phyloP scores from a whole-genome alignment of 2,329 filamentous ascomycete species.

The Calonectria honghensis region DNA sequence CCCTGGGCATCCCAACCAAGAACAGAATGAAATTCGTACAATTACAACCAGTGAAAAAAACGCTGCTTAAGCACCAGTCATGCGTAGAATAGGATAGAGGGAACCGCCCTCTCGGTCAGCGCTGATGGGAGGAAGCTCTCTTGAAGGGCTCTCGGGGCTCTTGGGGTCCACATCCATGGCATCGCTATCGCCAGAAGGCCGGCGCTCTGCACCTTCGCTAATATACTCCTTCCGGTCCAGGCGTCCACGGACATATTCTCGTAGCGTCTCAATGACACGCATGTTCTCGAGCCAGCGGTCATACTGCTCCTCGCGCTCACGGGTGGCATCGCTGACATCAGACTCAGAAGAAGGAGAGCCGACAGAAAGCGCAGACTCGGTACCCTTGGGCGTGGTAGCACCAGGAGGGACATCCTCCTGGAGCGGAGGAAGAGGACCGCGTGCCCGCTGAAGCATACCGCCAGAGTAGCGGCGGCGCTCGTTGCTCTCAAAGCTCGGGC shows the following conservation, averaged over 20 bases:
- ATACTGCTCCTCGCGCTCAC: conserved; percentile 77
- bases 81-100: conserved; percentile 64
- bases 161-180: conserved; percentile 62
- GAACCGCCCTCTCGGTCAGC: conserved; percentile 57
- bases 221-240: conserved; percentile 75
- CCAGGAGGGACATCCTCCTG: conserved; percentile 63
- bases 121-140: conserved; percentile 48
- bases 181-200: conserved; percentile 51
- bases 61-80: conserved; percentile 58
- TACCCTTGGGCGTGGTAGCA: conserved; percentile 66
- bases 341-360: conserved; percentile 74
- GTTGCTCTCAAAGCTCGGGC: conserved; percentile 78
- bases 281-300: conserved; percentile 81
- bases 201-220: conserved; percentile 53
- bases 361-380: conserved; percentile 66
- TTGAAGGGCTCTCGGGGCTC: conserved; percentile 55
- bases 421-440: conserved; percentile 63
- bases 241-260: conserved; percentile 74
- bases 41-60: conserved; percentile 42
- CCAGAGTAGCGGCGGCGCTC: conserved; percentile 80
- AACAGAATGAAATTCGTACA: conserved; percentile 50
- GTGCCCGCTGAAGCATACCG: conserved; percentile 78
- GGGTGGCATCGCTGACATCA: conserved; percentile 70
- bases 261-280: conserved; percentile 77
- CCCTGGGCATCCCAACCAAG: conserved; percentile 25